Base-by-base conservation (phyloP, 1,284 basidiomycete species). In the Malassezia nana region DNA sequence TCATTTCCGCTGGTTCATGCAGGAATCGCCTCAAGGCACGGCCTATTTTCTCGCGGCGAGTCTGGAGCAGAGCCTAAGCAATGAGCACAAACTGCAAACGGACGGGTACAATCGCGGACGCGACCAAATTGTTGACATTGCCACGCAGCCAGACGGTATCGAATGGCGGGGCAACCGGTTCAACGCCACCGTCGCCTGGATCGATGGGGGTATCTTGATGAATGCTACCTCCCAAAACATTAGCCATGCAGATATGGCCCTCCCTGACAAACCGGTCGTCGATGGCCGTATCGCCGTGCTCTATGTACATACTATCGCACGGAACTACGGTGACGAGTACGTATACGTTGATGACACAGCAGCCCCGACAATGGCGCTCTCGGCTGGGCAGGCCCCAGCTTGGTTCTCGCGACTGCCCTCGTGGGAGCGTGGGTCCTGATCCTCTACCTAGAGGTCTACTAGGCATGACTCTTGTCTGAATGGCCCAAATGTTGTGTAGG, bases 1-100 rank as follows among this genome's bases (percentile, higher is more conserved):
- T 65, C 91, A 96, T 70, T 83, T 91, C 72, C 81, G 91, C 24
- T 91, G 90, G 75, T 96, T 87, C 86, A 74, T 80, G 1, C 89
- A 94, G 75, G 79, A 85, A 56, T 29, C 47, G 18, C 15, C 9
- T 3, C 26, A 41, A 15, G 85, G 84, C 0, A 75, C 78, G 3
- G 89, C 89, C 6, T 79, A 86, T 53, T 95, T 95, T 72, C 78
- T 94, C 76, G 89, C 87, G 42, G 68, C 59, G 2, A 67, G 64
- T 2, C 52, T 58, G 46, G 69, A 74, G 35, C 56, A 65, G 26
- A 49, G 58, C 7, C 62, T 52, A 9, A 58, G 55, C 4, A 15
- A 64, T 16, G 52, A 56, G 1, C 72, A 72, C 52, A 63, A 47
- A 42, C 58, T 68, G 13, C 42, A 57, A 29, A 31, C 43, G 35